Evolutionary conservation across 441 rosid genomes (phyloP).

Genomic region (Syzygium malaccense): DNA sequence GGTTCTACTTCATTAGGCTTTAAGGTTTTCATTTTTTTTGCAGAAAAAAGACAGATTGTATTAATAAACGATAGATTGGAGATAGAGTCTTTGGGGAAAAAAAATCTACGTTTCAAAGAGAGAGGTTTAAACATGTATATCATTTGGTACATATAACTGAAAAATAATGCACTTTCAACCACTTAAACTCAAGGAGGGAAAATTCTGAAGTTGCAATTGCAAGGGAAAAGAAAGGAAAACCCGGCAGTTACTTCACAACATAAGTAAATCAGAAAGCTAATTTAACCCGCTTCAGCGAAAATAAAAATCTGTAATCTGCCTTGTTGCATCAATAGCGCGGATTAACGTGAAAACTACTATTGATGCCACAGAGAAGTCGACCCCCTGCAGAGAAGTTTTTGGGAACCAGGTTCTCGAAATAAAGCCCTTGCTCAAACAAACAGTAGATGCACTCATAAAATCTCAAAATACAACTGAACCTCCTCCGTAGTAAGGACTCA

Average conservation of each 20-base stretch:
- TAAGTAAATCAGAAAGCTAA: background rate
- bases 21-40: background rate
- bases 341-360: background rate
- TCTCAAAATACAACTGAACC: background rate
- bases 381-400: background rate
- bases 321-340: background rate
- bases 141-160: background rate
- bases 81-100: background rate
- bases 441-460: background rate
- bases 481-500: background rate
- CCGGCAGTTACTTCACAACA: background rate
- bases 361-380: background rate
- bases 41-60: background rate
- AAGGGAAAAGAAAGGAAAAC: background rate
- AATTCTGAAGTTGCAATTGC: background rate
- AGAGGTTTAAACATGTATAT: background rate
- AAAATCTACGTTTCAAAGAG: background rate
- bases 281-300: background rate
- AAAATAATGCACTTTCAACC: background rate
- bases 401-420: background rate
- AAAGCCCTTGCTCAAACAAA: background rate
- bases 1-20: background rate
- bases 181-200: background rate
- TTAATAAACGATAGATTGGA: background rate
- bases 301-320: background rate